These are phyloP conservation scores for Rhodosporidiobolus sp. DNA, from an alignment of 768 basidiomycete species.

Conservation along the genomic window DNA sequence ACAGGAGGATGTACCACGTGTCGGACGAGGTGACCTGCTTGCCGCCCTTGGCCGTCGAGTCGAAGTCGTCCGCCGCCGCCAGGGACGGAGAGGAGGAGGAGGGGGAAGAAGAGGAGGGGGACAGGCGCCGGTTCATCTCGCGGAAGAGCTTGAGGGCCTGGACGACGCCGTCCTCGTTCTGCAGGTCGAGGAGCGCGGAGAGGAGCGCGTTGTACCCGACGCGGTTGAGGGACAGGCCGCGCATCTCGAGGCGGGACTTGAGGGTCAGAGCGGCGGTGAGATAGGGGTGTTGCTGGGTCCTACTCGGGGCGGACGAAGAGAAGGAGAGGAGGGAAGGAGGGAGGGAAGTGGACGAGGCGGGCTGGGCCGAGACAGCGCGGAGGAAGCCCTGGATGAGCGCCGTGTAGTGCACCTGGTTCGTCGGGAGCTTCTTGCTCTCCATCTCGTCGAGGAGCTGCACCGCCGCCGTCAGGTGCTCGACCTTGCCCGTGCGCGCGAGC, in stretches of 20 bases:
- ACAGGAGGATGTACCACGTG: constrained; percentile 75
- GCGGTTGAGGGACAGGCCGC: constrained; percentile 58
- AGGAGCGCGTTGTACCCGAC: constrained; percentile 76
- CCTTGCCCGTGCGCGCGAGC: constrained; percentile 59
- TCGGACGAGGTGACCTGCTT: constrained; percentile 56
- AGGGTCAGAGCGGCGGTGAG: constrained; percentile 58
- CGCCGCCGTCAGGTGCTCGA: constrained; percentile 58
- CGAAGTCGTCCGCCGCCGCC: background rate
- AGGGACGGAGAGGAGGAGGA: no score
- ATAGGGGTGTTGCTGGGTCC: constrained; percentile 52
- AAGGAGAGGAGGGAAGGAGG: background rate
- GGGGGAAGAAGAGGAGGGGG: constrained; percentile 24
- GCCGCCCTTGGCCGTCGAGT: constrained; percentile 42
- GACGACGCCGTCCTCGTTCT: constrained; percentile 38
- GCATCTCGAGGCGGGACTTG: constrained; percentile 28
- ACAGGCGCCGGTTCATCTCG: constrained; percentile 35
- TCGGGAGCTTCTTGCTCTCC: constrained; percentile 57
- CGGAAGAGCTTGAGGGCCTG: constrained; percentile 37
- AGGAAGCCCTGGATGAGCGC: constrained; percentile 70
- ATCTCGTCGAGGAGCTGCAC: constrained; percentile 70
- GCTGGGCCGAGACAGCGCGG: constrained; percentile 57
- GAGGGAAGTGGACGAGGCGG: background rate
- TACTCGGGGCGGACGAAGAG: background rate
- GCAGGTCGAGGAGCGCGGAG: constrained; percentile 61
- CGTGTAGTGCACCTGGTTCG: constrained; percentile 82